Base-by-base conservation (phyloP, 2,329 filamentous ascomycete genomes). In the Aspergillus neoniger region DNA sequence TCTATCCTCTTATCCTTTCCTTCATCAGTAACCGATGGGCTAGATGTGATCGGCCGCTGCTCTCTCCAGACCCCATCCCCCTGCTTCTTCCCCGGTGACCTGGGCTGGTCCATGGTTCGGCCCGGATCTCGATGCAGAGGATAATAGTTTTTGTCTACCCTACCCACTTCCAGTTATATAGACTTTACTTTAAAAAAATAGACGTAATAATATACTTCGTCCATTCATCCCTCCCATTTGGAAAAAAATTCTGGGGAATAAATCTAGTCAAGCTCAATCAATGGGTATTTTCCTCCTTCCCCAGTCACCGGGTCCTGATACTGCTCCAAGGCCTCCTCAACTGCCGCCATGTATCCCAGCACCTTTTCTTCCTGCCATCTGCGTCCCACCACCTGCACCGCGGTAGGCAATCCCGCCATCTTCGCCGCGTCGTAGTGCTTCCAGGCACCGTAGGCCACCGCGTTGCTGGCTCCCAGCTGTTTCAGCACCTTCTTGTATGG, bases 391-490 rank as follows among this genome's bases (percentile, higher is more conserved):
- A 96, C 82, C 76, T 96, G 92, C 7, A 97, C 88, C 0, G 86
- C 93, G 0, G 96, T 91, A 0, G 94, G 94, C 43, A 97, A 79
- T 0, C 92, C 93, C 50, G 91, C 88, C 93, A 97, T 97, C 60
- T 86, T 87, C 14, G 81, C 78, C 0, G 91, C 88, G 73, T 97
- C 86, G 73, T 97, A 97, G 68, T 92, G 83, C 76, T 90, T 92
- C 76, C 95, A 96, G 0, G 91, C 93, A 2, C 93, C 92, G 60
- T 83, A 83, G 0, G 92, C 91, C 8, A 97, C 86, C 3, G 90
- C 89, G 67, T 96, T 95, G 54, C 94, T 81, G 57, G 72, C 68
- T n/a, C 74, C 78, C 8, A 76, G 69, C 7, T 68, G 68, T 64
- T 73, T 74, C 44, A 79, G 64, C 0, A 63, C 68, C 1, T 65